Evolutionary conservation across 345 rosid genomes (phyloP), one percentile per base, ranked within the genome.

Genomic region (Toxicodendron radicans): DNA sequence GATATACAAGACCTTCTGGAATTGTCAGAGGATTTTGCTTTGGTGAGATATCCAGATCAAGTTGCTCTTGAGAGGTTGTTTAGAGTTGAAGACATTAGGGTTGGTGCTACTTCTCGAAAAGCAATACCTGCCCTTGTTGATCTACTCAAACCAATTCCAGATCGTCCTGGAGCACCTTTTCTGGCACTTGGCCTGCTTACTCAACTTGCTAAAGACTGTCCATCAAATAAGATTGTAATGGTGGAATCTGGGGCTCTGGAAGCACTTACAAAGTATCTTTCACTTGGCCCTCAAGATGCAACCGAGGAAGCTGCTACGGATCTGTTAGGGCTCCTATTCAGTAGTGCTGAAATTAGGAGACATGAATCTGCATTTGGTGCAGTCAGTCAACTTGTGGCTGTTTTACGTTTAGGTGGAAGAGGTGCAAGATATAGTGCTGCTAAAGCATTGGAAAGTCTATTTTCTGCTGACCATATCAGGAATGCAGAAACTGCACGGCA

Each of bases 271-370:
- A 96, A 92, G 85, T 96, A 93, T 82, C 97, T 96, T 76, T 96
- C 99, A 35, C 97, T 96, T 70, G 97, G 99, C 63, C 99, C 97
- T 70, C 97, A 91, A 81, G 99, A 96, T 80, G 97, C 91, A 67
- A 93, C 97, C 43, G 99, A 96, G 75, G 98, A 96, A 88, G 99
- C 99, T 76, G 97, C 99, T 78, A 96, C 98, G 9, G 98, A 81
- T 82, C 87, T 96, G 65, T 82, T 96, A 66, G 99, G 99, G 18
- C 83, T 92, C 79, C 86, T 96, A 58, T 96, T 96, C 82, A 78
- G 87, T 79, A 93, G 88, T 81, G 86, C 97, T 79, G 98, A 96
- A 80, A 96, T 96, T 80, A 87, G 99, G 81, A 89, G 91, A 79
- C 99, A 96, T 77, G 99, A 96, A 79, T 84, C 99, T 73, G 92